A percentile compares a stretch with the other conserved stretches of the same genome.
Evolutionary conservation across 2,329 filamentous ascomycete species (phyloP).

Genomic region (Diaporthe citri): DNA sequence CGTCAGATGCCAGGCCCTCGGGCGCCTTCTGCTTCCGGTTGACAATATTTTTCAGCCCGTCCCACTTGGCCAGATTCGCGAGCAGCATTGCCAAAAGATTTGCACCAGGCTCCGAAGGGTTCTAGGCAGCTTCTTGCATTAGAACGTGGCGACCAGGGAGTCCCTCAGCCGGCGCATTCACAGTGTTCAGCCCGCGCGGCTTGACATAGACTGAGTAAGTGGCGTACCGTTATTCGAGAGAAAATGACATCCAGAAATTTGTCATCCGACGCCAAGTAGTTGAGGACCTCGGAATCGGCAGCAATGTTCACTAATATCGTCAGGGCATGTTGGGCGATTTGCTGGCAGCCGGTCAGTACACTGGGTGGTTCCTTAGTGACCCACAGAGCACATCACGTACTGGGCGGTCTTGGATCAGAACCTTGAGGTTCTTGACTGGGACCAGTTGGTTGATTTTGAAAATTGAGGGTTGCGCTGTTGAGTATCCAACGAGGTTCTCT

Average conservation of each 20-base stretch:
- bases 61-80: constrained; percentile 89
- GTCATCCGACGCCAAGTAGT: constrained; percentile 81
- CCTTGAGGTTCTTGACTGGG: constrained; percentile 88
- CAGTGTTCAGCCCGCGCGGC: constrained; percentile 11
- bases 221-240: constrained; percentile 77
- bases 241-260: constrained; percentile 83
- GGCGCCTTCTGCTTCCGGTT: constrained; percentile 76
- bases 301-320: constrained; percentile 91
- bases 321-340: constrained; percentile 92
- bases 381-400: constrained; percentile 61
- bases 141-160: constrained; percentile 35
- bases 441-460: constrained; percentile 86
- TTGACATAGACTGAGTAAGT: not conserved
- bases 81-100: constrained; percentile 92
- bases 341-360: constrained; percentile 58
- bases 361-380: not conserved
- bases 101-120: constrained; percentile 81
- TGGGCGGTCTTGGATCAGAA: constrained; percentile 85
- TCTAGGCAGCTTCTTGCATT: constrained; percentile 46
- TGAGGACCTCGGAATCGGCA: constrained; percentile 80
- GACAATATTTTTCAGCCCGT: constrained; percentile 77
- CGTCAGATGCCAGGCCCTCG: constrained; percentile 77
- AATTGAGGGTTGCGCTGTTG: constrained; percentile 77
- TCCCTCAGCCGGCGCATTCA: not conserved
- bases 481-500: constrained; percentile 89